Percentiles rank a stretch among this genome's conserved stretches.
phyloP scores from a whole-genome alignment of 371 early-diverging fungal species.

The Mucor plumbeus region DNA sequence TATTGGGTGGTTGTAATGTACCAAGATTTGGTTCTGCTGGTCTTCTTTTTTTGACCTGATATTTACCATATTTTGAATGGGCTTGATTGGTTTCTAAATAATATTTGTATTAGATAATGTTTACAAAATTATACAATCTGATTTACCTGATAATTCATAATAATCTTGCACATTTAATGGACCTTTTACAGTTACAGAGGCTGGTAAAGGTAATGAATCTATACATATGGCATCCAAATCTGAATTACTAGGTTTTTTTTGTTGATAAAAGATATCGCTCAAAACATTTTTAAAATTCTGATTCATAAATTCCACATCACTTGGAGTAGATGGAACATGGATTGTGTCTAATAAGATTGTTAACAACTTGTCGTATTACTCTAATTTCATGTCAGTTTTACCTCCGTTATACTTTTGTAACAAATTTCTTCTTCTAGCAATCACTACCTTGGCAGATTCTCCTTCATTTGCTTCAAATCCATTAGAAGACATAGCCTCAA shows the following conservation, averaged over 20 bases:
- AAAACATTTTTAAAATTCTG: constrained; percentile 55
- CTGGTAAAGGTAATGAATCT: constrained; percentile 36
- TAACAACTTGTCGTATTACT: neutral
- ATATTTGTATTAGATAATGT: neutral
- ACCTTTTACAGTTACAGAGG: constrained; percentile 49
- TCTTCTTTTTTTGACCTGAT: constrained; percentile 64
- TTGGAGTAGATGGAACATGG: constrained; percentile 48
- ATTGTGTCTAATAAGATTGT: constrained; percentile 45
- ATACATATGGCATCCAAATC: constrained; percentile 35
- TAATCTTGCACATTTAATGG: constrained; percentile 58
- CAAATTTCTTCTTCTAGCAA: constrained; percentile 54
- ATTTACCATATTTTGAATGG: constrained; percentile 68
- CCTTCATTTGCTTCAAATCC: constrained; percentile 55
- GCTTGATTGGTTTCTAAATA: constrained; percentile 56
- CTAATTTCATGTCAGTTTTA: neutral
- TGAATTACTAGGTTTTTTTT: constrained; percentile 18
- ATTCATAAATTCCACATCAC: constrained; percentile 38
- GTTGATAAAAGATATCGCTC: constrained; percentile 47
- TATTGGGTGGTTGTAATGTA: constrained; percentile 54
- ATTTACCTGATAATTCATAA: constrained; percentile 49
- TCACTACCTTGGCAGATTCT: constrained; percentile 51
- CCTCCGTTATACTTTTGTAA: constrained; percentile 50
- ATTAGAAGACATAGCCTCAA: constrained; percentile 50
- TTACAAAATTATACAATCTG: neutral
- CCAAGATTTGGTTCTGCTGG: constrained; percentile 62